These are phyloP conservation scores for Pseudozyma thailandica DNA, from an alignment of 1,284 basidiomycete genomes.

Conservation along the genomic window DNA sequence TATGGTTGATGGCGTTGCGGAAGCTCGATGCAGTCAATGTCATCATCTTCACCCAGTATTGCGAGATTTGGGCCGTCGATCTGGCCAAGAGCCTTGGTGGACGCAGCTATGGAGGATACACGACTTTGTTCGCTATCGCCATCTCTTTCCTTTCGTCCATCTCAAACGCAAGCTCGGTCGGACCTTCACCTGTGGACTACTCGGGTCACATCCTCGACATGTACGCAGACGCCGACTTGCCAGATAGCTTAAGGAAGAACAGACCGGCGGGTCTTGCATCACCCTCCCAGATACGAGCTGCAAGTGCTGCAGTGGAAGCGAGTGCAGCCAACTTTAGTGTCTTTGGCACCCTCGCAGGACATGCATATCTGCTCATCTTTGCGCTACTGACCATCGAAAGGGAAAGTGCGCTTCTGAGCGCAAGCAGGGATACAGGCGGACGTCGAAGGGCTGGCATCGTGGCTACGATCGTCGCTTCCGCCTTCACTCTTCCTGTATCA, in stretches of 20 bases:
- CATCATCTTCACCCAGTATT: conserved; percentile 66
- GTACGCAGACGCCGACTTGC: conserved; percentile 49
- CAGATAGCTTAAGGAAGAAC: conserved; percentile 39
- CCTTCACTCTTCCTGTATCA: conserved; percentile 47
- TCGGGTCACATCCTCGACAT: conserved; percentile 26
- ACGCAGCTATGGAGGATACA: conserved; percentile 56
- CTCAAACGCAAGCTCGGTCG: conserved; percentile 20
- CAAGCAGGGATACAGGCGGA: conserved; percentile 55
- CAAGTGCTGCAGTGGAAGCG: conserved; percentile 32
- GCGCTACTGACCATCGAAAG: conserved; percentile 61
- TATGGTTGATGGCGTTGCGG: conserved; percentile 63
- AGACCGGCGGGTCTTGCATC: conserved; percentile 52
- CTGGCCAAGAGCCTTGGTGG: conserved; percentile 42
- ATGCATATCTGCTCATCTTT: conserved; percentile 50
- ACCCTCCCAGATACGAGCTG: conserved; percentile 30
- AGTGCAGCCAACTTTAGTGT: conserved; percentile 45
- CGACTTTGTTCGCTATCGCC: conserved; percentile 53
- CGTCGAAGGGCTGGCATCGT: conserved; percentile 60
- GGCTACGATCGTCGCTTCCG: conserved; percentile 53
- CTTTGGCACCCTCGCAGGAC: conserved; percentile 50
- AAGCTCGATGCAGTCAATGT: conserved; percentile 60
- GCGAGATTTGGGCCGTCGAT: conserved; percentile 65
- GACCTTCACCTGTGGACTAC: conserved; percentile 8
- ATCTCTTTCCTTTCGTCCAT: conserved; percentile 52
- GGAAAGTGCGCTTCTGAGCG: conserved; percentile 52